Base-by-base conservation (phyloP, 2,329 filamentous ascomycete species). In the Talaromyces sp. region DNA sequence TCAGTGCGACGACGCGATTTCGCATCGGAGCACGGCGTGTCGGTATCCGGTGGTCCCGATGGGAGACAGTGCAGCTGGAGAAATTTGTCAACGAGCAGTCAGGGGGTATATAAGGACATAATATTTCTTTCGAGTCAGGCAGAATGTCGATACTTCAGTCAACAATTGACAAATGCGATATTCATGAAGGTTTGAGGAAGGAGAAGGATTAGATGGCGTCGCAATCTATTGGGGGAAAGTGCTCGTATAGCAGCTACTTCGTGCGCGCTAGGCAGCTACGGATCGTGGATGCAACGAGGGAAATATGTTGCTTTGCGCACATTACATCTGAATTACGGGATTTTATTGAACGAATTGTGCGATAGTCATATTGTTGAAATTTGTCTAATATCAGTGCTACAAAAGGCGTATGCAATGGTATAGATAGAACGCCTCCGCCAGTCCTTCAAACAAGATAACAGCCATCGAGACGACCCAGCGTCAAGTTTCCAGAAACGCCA, bases 21-120 rank as follows among this genome's bases (percentile, higher is more conserved):
- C n/a, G 31, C 51, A 40, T 59, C 63, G 63, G 54, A 17, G 63
- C 22, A 47, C 63, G 63, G 63, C 53, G 54, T 27, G 19, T 64
- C 63, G 63, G 63, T 43, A 31, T 25, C 40, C 54, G 54, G 34
- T 60, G 40, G 22, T 54, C 38, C 61, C 61, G 61, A 58, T 54
- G 36, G 22, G 54, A 36, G 47, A 36, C 34, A 54, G n/a, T 61
- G 2, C 49, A 40, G 64, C 34, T 51, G 58, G 63, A 38, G 45
- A 54, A 27, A 60, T 29, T 22, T 60, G 17, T 56, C 29, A 31
- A 56, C 2, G 53, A 54, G 53, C n/a, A 36, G 25, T 56, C 29
- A 56, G 25, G 29, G 51, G 51, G n/a, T 13, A 34, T 13, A 13
- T 36, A 22, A 22, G 15, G 29, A 22, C 8, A 22, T 29, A 6